A percentile compares a stretch with the other conserved stretches of the same genome.
These are phyloP conservation scores for Orychophragmus violaceus DNA, from an alignment of 345 rosid species.

Conservation along the genomic window DNA sequence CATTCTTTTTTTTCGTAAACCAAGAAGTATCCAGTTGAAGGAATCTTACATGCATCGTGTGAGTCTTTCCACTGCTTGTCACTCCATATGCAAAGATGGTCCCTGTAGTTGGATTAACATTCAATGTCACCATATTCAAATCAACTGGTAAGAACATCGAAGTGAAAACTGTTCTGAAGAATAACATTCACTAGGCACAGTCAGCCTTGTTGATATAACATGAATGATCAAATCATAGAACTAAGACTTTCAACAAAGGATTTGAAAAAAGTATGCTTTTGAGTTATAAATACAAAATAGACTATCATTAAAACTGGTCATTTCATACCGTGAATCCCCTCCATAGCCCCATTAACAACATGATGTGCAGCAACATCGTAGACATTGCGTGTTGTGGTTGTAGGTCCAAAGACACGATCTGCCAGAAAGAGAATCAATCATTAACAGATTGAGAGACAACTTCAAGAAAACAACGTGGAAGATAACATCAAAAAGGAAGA, in stretches of 20 bases:
- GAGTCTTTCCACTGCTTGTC: no score
- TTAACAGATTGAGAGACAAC: not conserved
- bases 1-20: no score
- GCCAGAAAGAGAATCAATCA: conserved; percentile 10
- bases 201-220: conserved; percentile 2
- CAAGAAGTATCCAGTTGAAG: conserved; percentile 9
- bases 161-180: not conserved
- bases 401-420: conserved; percentile 98
- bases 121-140: conserved; percentile 11
- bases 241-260: not conserved
- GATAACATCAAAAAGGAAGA: not conserved
- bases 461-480: conserved; percentile 2
- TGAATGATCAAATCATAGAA: not conserved
- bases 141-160: not conserved
- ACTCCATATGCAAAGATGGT: conserved; percentile 96
- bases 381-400: conserved; percentile 97
- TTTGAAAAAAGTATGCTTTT: not conserved
- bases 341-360: conserved; percentile 92
- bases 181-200: not conserved
- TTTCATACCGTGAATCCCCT: conserved; percentile 76
- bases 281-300: not conserved
- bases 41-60: conserved; percentile 94
- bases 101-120: conserved; percentile 44
- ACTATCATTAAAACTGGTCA: conserved; percentile 4
- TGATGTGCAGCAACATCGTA: conserved; percentile 95